Base-by-base conservation (phyloP, 1,139 yeast genomes). In the Geotrichum klebahnii region DNA sequence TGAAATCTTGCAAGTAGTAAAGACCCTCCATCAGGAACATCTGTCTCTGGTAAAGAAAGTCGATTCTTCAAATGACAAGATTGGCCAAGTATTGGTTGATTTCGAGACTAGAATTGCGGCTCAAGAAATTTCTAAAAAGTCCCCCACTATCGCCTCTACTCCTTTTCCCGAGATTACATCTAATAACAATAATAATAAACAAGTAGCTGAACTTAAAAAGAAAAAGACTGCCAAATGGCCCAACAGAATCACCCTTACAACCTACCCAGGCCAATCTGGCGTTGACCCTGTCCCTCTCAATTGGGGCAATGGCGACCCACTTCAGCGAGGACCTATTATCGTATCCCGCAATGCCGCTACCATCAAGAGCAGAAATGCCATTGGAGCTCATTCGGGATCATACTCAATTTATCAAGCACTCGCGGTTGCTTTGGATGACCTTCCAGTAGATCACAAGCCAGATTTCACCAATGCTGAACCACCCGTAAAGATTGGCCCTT, bases 361-460 rank as follows among this genome's bases (percentile, higher is more conserved):
- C 24, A 54, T 67, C 49, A 66, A 67, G 54, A 66, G 68, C 52
- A 71, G 75, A 34, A 72, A 75, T 50, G 83, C 82, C 32, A 75
- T 79, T 56, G 84, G 84, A 44, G 81, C 82, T 6, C 81, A 78
- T 56, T 69, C 81, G 5, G 84, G 84, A 29, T 76, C 81, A 14
- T 79, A 79, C 58, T 73, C 79, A 24, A 71, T 79, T 48, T 79
- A 79, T 64, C 82, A 78, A 57, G 84, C 83, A 2, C 66, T 79
- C 49, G 82, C 82, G 2, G 75, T 78, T 44, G 84, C 77, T 14
- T 69, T 80, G 19, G 73, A 75, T 51, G 82, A 78, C 60, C 65
- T 79, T 56, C 73, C 78, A 44, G 66, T 72, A 28, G 65, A 70
- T 49, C 78, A 79, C 61, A 64, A 64, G 46, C 80, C 84, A 12